These are phyloP conservation scores for cucumber (Cucumis sativus) DNA, from an alignment of 306 rosid genomes.

Conservation along the genomic window DNA sequence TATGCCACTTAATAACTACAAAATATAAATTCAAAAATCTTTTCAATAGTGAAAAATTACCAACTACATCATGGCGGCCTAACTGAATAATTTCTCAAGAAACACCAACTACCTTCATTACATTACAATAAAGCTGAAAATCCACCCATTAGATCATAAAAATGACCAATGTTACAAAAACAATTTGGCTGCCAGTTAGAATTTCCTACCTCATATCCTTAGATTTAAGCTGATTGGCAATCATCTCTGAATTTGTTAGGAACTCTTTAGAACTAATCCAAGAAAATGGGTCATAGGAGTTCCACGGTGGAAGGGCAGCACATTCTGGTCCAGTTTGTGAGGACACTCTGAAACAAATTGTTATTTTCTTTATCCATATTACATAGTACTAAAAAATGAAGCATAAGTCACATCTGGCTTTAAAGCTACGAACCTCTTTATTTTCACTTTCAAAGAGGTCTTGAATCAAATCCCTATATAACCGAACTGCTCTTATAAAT, in stretches of 20 bases:
- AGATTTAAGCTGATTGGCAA: conserved; percentile 37
- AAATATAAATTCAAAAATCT: too few relatives aligned
- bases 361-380: too few relatives aligned
- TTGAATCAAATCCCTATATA: too few relatives aligned
- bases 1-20: too few relatives aligned
- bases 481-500: too few relatives aligned
- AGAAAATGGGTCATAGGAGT: conserved; percentile 80
- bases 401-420: too few relatives aligned
- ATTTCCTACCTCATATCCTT: conserved; percentile 65
- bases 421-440: too few relatives aligned
- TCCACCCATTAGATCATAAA: not conserved
- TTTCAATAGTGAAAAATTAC: too few relatives aligned
- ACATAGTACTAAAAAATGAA: too few relatives aligned
- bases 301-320: conserved; percentile 83
- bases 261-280: conserved; percentile 83
- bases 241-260: conserved; percentile 41
- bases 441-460: too few relatives aligned
- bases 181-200: not conserved
- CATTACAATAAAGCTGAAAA: not conserved
- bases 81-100: too few relatives aligned
- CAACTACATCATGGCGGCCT: too few relatives aligned
- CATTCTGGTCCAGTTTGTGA: conserved; percentile 22
- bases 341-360: conserved; percentile 34
- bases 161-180: not conserved
- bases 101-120: not conserved